Evolutionary conservation across 768 basidiomycete species (phyloP), one percentile per base, ranked within the genome.

Genomic region (Boletus edulis): DNA sequence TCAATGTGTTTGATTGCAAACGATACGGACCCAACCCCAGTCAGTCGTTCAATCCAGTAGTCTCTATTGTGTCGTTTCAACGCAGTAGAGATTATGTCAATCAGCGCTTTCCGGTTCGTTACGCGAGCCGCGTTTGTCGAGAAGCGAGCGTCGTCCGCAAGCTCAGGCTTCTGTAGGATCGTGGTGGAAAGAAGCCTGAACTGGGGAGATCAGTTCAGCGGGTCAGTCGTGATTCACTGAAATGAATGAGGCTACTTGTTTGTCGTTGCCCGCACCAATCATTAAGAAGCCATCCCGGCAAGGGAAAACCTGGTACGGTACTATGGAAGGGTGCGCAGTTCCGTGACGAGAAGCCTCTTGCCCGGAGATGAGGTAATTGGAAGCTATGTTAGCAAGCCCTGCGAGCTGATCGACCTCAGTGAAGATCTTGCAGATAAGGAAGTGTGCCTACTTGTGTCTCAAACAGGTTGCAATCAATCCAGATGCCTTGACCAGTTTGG

Each of bases 301-400:
- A 0, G 87, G 82, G 68, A 96, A 94, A 4, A 86, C 91, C 69
- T 94, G 91, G 73, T 95, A 96, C 3, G 94, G 93, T 8, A 94
- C 95, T 63, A 98, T 87, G 17, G 91, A 94, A 14, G 95, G 91
- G 69, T 98, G 95, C 0, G 90, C 83, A 29, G 95, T 97, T n/a
- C 95, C 95, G 69, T 92, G 85, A 51, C 95, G 78, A 32, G 79
- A 77, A 22, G 89, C 95, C 69, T 94, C 91, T 68, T 86, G 73
- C 15, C 87, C 89, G 12, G 90, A 81, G 51, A 97, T 87, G 51
- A 98, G 83, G 75, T 91, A 96, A 73, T 95, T 96, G 15, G 91
- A 92, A 3, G 90, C 94, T 55, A 97, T 91, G 66, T 96, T 96
- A 2, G 86, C 92, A 6, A 97, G 81, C 17, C 91, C 91, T 15